Base-by-base conservation (phyloP, 2,329 filamentous ascomycete genomes). In the Chrysosphaeria jannelii region DNA sequence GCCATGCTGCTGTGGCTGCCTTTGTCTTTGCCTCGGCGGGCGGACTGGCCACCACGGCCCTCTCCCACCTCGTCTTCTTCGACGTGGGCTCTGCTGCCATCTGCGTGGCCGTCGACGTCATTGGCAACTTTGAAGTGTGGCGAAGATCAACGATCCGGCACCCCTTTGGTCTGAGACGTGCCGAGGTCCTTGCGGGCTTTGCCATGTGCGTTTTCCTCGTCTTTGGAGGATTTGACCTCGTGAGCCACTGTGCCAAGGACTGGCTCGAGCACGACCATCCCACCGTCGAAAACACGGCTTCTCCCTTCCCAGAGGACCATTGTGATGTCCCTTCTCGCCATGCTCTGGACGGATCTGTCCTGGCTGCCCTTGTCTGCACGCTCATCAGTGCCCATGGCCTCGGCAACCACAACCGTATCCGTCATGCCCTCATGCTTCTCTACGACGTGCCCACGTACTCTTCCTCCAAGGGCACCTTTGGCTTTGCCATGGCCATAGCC, bases 71-170 rank as follows among this genome's bases (percentile, higher is more conserved):
- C 22, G 69, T 93, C 28, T 74, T 93, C 42, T 97, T 91, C 41
- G 85, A 97, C 40, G 81, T 85, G 6, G 62, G 89, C 2, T 85
- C 78, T 16, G 85, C 85, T 4, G 66, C 79, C 22, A 61, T 93
- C 5, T 93, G 81, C 41, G 78, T 90, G 4, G 66, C 63, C 8
- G 81, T 93, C 22, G 85, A 97, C 38, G 74, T 93, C 2, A 60
- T 91, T 22, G 67, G 74, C 24, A 97, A 97, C 42, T 97, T 97
- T 36, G 85, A 97, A 40, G 79, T 93, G 19, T 97, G 85, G 85
- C 75, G 76, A 32, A 62, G 81, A 22, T 81, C 74, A 34, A 88
- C 69, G 33, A 71, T 97, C 34, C 67, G 79, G 13, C 78, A 97
- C 44, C 85, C 85, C 0, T 97, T 97, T 39, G 79, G 69, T 4